Evolutionary conservation across 805 yeast genomes (phyloP).

Genomic region (Ogataea minuta): DNA sequence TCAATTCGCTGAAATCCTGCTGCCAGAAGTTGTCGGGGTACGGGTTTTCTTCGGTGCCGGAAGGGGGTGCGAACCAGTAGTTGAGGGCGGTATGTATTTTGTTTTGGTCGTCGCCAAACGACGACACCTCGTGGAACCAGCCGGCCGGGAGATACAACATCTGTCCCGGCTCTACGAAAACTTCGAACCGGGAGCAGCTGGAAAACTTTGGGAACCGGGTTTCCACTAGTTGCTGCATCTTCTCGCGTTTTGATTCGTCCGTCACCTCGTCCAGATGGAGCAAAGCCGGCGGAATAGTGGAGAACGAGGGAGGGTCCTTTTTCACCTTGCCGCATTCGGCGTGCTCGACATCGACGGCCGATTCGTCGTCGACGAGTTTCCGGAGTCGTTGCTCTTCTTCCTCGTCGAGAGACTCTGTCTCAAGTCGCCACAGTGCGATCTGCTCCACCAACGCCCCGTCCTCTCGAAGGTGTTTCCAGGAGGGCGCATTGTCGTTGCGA

Average conservation of each 20-base stretch:
- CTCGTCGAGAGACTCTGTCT: slow-evolving; percentile 20
- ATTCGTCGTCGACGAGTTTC: slow-evolving; percentile 31
- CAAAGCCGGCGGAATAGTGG: slow-evolving; percentile 59
- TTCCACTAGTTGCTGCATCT: slow-evolving; percentile 38
- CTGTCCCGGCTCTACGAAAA: slow-evolving; percentile 57
- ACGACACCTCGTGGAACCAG: slow-evolving; percentile 81
- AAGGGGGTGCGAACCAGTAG: slow-evolving; percentile 75
- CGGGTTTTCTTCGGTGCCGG: slow-evolving; percentile 34
- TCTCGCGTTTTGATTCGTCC: slow-evolving; percentile 26
- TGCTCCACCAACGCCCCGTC: slow-evolving; percentile 62
- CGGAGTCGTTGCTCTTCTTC: slow-evolving; percentile 26
- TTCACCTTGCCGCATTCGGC: slow-evolving; percentile 19
- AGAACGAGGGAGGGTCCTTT: slow-evolving; percentile 68
- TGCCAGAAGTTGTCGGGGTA: slow-evolving; percentile 55
- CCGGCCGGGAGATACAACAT: slow-evolving; percentile 73
- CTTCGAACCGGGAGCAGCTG: slow-evolving; percentile 40
- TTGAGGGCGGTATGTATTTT: slow-evolving; percentile 61
- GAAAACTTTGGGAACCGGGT: slow-evolving; percentile 49
- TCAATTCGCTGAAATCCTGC: slow-evolving; percentile 48
- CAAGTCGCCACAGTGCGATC: slow-evolving; percentile 43
- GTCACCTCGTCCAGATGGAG: slow-evolving; percentile 56
- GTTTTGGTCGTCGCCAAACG: slow-evolving; percentile 43
- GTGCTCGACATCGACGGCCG: slow-evolving; percentile 16
- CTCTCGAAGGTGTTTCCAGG: slow-evolving; percentile 59
- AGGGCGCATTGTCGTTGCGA: slow-evolving; percentile 51